A percentile compares a stretch with the other conserved stretches of the same genome.
Conservation (phyloP, 805 yeast species). For the Saturnispora gosingensis region DNA sequence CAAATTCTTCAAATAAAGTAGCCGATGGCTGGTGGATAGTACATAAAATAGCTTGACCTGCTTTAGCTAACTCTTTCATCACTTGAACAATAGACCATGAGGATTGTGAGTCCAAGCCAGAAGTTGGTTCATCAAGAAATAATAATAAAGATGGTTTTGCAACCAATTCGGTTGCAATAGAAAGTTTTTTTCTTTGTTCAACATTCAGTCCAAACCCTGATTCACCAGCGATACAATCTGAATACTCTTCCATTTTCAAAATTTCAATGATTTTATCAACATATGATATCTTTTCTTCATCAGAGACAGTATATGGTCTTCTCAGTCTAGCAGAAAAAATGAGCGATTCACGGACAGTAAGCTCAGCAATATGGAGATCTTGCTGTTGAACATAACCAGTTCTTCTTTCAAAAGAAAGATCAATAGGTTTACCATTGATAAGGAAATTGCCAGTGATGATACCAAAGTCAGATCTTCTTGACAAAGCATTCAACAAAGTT, state of each 20-base stretch:
- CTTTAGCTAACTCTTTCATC: slow-evolving; percentile 38
- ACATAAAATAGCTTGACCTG: slow-evolving; percentile 51
- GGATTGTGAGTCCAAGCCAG: slow-evolving; percentile 51
- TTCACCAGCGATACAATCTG: slow-evolving; percentile 43
- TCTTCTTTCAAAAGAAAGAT: slow-evolving; percentile 40
- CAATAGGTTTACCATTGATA: slow-evolving; percentile 42
- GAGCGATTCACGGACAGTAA: slow-evolving; percentile 44
- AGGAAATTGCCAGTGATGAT: slow-evolving; percentile 48
- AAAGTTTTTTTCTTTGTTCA: slow-evolving; percentile 44
- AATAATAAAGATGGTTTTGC: slow-evolving; percentile 44
- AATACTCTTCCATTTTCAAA: slow-evolving; percentile 34
- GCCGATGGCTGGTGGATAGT: slow-evolving; percentile 48
- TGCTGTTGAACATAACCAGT: slow-evolving; percentile 53
- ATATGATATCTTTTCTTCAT: slow-evolving; percentile 34
- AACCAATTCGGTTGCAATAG: slow-evolving; percentile 48
- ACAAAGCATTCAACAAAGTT: slow-evolving; percentile 43
- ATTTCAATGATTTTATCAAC: slow-evolving; percentile 34
- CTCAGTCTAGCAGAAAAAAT: slow-evolving; percentile 42
- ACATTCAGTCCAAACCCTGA: slow-evolving; percentile 43
- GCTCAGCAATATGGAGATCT: slow-evolving; percentile 40
- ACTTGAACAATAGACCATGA: slow-evolving; percentile 51
- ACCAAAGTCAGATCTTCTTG: slow-evolving; percentile 44
- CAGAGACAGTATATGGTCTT: slow-evolving; percentile 33
- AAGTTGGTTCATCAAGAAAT: slow-evolving; percentile 53
- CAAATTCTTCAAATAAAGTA: slow-evolving; percentile 33